Conservation (phyloP, 2,329 filamentous ascomycete genomes). For the Diplodia sapinea region DNA sequence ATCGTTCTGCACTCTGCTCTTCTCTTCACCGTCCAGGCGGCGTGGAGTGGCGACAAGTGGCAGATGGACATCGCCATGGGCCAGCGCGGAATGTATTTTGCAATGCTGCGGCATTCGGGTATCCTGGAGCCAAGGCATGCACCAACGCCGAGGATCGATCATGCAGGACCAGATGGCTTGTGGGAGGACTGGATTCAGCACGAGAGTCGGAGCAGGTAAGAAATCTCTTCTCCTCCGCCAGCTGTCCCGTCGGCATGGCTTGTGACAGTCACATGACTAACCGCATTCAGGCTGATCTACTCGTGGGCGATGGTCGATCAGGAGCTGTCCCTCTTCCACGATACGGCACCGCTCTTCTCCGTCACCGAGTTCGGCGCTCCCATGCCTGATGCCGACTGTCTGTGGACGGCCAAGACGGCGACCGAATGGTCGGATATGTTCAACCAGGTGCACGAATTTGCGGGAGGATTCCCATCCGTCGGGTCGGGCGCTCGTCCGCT, state of each 20-base stretch:
- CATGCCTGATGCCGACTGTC: constrained; percentile 66
- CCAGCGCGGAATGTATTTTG: constrained; percentile 74
- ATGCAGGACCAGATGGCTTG: constrained; percentile 53
- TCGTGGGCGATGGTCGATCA: constrained; percentile 78
- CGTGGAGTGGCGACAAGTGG: constrained; percentile 79
- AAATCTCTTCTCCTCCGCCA: constrained; percentile 4
- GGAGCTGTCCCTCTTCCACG: constrained; percentile 71
- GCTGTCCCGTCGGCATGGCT: neutral
- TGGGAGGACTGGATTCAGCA: constrained; percentile 71
- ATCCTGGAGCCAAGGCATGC: constrained; percentile 63
- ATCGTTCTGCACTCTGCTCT: constrained; percentile 69
- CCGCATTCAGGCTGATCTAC: constrained; percentile 65
- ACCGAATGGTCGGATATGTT: constrained; percentile 65
- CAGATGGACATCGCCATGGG: constrained; percentile 79
- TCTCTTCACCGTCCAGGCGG: constrained; percentile 70
- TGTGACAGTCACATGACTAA: constrained; percentile 22
- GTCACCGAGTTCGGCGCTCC: constrained; percentile 69
- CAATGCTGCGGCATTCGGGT: constrained; percentile 73
- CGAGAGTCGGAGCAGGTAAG: constrained; percentile 67
- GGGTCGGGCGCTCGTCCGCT: constrained; percentile 59
- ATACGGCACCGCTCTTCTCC: constrained; percentile 66
- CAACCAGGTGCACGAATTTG: constrained; percentile 64
- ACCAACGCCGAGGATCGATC: constrained; percentile 54
- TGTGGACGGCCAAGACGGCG: constrained; percentile 67
- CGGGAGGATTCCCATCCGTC: constrained; percentile 60